A percentile compares a stretch with the other conserved stretches of the same genome.
These are phyloP conservation scores for Trypanosoma rangeli DNA, from an alignment of 208 protist genomes.

Conservation along the genomic window DNA sequence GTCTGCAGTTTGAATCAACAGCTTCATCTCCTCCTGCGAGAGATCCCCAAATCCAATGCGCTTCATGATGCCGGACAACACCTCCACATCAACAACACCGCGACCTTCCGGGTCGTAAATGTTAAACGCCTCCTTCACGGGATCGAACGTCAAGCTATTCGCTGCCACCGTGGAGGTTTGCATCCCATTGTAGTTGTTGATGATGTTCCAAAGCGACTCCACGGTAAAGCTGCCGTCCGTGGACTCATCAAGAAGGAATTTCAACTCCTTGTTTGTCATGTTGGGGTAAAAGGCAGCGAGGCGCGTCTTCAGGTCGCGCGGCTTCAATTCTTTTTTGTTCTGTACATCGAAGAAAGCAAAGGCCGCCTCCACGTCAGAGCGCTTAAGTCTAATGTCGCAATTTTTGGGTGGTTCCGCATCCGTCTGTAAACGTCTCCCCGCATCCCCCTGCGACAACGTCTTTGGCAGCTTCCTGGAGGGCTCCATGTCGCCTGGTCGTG, in stretches of 20 bases:
- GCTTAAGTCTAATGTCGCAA: conserved; percentile 34
- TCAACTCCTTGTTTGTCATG: conserved; percentile 91
- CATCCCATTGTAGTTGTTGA: conserved; percentile 77
- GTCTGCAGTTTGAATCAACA: conserved; percentile 92
- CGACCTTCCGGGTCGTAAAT: conserved; percentile 90
- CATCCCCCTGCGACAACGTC: not conserved
- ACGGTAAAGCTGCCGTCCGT: conserved; percentile 63
- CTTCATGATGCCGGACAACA: conserved; percentile 83
- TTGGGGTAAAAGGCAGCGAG: conserved; percentile 93
- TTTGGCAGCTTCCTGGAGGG: not conserved
- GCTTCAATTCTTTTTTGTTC: conserved; percentile 76
- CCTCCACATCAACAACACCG: conserved; percentile 75
- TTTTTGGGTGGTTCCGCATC: not conserved
- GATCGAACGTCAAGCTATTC: conserved; percentile 56
- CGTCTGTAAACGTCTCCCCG: not conserved
- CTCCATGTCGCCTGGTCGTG: not conserved
- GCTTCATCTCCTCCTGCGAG: conserved; percentile 74
- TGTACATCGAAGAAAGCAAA: conserved; percentile 93
- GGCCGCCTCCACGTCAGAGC: conserved; percentile 86
- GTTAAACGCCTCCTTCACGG: conserved; percentile 83
- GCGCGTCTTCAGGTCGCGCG: conserved; percentile 81
- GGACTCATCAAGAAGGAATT: conserved; percentile 88
- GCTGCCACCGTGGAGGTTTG: conserved; percentile 17
- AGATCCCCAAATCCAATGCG: conserved; percentile 87
- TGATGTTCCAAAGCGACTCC: conserved; percentile 85